Evolutionary conservation across 305 asterid genomes (phyloP).

Genomic region (Solanum hybrid): DNA sequence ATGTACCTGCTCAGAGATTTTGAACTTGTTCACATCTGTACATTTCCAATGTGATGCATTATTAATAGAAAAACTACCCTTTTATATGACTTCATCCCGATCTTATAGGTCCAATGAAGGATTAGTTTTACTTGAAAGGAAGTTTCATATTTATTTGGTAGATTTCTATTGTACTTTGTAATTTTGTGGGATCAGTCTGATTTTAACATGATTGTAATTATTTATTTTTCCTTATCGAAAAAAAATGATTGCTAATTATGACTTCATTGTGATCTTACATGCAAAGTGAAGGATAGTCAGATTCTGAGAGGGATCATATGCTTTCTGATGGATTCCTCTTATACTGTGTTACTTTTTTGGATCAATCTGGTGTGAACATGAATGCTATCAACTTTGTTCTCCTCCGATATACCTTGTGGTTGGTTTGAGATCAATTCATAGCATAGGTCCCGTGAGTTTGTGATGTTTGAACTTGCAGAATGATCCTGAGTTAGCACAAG

Average conservation of each 20-base stretch:
- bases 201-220: not conserved
- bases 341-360: not conserved
- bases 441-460: slow-evolving; percentile 7
- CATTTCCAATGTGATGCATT: not conserved
- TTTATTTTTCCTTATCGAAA: not conserved
- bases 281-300: not conserved
- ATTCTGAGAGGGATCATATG: not conserved
- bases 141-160: not conserved
- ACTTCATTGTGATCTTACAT: not conserved
- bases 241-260: not conserved
- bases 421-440: not conserved
- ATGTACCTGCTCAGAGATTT: not conserved
- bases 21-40: not conserved
- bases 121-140: not conserved
- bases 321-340: not conserved
- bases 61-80: not conserved
- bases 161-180: not conserved
- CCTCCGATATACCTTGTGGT: not conserved
- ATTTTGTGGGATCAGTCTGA: not conserved
- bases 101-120: not conserved
- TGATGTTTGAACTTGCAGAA: slow-evolving; percentile 41
- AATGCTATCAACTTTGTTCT: not conserved
- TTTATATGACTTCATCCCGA: not conserved
- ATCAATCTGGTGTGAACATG: not conserved
- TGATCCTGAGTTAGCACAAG: slow-evolving; percentile 95